Percentiles rank a stretch among this genome's conserved stretches.
phyloP scores from a whole-genome alignment of 169 alveolate species.

The Babesia divergens region DNA sequence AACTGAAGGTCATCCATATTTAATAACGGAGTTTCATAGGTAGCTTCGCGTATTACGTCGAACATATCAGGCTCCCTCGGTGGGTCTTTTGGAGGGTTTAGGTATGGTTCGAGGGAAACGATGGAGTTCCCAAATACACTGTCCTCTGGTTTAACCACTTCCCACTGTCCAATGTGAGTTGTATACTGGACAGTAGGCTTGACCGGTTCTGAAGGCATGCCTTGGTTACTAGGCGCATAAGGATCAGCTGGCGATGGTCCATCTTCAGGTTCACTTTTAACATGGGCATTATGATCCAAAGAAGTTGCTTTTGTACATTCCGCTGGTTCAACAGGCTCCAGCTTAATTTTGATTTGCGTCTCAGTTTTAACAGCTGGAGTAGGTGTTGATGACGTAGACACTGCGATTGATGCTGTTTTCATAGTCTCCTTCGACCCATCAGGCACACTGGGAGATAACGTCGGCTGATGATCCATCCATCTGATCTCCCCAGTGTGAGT shows the following conservation, averaged over 20 bases:
- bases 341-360: conserved; percentile 26
- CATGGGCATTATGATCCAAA: background rate
- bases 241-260: background rate
- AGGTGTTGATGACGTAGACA: too few relatives aligned
- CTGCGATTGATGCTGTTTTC: background rate
- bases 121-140: conserved; percentile 56
- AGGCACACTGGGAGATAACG: background rate
- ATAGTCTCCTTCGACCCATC: background rate
- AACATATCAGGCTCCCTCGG: conserved; percentile 18
- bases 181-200: background rate
- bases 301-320: background rate
- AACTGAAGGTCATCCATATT: conserved; percentile 37
- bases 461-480: conserved; percentile 34
- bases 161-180: conserved; percentile 57
- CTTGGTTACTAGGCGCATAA: background rate
- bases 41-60: conserved; percentile 12
- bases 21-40: conserved; percentile 29
- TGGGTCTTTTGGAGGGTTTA: conserved; percentile 4
- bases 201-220: background rate
- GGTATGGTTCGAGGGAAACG: conserved; percentile 27
- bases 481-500: conserved; percentile 46
- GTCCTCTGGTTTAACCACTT: conserved; percentile 54
- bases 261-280: conserved; percentile 15
- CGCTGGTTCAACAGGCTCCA: background rate
- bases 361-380: background rate